These are phyloP conservation scores for Quercus ilex DNA, from an alignment of 306 rosid species.

Conservation along the genomic window DNA sequence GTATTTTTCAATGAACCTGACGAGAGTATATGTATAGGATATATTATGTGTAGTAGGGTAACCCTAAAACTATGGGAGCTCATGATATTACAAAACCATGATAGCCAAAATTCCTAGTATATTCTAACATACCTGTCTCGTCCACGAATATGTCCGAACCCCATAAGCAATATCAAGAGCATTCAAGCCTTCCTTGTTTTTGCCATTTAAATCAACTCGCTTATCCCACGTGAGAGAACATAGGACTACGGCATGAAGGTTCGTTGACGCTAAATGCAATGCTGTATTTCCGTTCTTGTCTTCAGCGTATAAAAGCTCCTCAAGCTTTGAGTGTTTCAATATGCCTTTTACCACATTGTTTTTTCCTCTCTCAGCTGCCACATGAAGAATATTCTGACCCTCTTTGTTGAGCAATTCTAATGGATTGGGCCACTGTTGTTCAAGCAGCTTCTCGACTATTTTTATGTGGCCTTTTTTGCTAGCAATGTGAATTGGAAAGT, in stretches of 20 bases:
- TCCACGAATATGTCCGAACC: too few species aligned
- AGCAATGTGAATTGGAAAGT: conserved; percentile 16
- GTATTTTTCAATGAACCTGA: too few species aligned
- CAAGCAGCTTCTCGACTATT: not conserved
- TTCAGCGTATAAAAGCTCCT: not conserved
- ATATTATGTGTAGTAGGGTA: too few species aligned
- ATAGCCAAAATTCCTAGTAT: too few species aligned
- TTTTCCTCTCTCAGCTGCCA: conserved; percentile 10
- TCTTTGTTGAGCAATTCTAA: not conserved
- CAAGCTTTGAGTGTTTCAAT: not conserved
- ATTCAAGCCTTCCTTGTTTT: not conserved
- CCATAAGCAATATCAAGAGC: not conserved
- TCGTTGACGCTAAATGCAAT: conserved; percentile 19
- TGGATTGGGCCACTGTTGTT: not conserved
- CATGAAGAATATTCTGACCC: conserved; percentile 23
- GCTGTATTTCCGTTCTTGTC: conserved; percentile 25
- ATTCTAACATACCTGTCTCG: too few species aligned
- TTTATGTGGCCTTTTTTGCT: not conserved
- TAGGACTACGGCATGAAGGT: not conserved
- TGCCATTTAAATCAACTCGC: not conserved
- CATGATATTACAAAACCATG: too few species aligned
- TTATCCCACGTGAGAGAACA: not conserved
- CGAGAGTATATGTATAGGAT: too few species aligned
- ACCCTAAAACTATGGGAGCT: too few species aligned
- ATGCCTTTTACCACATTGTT: not conserved